phyloP scores from a whole-genome alignment of 2,329 filamentous ascomycete species.

The Lecanicillium sp. region DNA sequence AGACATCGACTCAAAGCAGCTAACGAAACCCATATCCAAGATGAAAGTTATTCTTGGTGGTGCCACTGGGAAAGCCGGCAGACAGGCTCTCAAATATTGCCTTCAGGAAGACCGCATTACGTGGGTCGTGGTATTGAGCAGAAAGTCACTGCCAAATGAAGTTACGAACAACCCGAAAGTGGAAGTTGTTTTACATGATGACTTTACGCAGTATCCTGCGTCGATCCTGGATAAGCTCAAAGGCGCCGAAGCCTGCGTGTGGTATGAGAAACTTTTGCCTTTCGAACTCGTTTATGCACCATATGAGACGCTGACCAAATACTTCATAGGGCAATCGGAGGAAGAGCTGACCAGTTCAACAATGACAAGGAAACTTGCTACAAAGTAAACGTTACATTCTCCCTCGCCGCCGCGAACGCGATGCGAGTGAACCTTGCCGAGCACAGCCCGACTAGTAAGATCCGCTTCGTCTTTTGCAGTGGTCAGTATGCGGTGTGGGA shows the following conservation, averaged over 20 bases:
- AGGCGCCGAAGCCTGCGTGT: slow-evolving; percentile 55
- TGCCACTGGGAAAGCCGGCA: slow-evolving; percentile 48
- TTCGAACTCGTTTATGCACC: no score
- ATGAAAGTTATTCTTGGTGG: slow-evolving; percentile 56
- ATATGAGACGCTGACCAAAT: neutral
- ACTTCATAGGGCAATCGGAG: slow-evolving; percentile 29
- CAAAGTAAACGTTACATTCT: slow-evolving; percentile 51
- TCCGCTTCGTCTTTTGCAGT: slow-evolving; percentile 36
- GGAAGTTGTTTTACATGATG: slow-evolving; percentile 38
- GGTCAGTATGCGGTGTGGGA: slow-evolving; percentile 24
- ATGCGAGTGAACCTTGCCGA: slow-evolving; percentile 31
- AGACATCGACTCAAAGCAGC: no score
- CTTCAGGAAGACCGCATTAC: slow-evolving; percentile 41
- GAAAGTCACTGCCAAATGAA: slow-evolving; percentile 34
- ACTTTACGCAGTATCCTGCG: slow-evolving; percentile 43
- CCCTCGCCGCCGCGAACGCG: slow-evolving; percentile 50
- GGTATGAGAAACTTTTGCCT: no score
- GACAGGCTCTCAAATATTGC: slow-evolving; percentile 42
- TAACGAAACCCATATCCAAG: no score
- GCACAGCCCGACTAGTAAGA: slow-evolving; percentile 21
- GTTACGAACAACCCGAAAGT: slow-evolving; percentile 38
- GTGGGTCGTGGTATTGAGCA: slow-evolving; percentile 40
- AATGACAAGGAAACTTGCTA: slow-evolving; percentile 32
- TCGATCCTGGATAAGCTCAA: slow-evolving; percentile 24
- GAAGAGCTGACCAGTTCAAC: slow-evolving; percentile 36